phyloP scores from a whole-genome alignment of 192 early-diverging fungal species.

The Spinellus fusiger region DNA sequence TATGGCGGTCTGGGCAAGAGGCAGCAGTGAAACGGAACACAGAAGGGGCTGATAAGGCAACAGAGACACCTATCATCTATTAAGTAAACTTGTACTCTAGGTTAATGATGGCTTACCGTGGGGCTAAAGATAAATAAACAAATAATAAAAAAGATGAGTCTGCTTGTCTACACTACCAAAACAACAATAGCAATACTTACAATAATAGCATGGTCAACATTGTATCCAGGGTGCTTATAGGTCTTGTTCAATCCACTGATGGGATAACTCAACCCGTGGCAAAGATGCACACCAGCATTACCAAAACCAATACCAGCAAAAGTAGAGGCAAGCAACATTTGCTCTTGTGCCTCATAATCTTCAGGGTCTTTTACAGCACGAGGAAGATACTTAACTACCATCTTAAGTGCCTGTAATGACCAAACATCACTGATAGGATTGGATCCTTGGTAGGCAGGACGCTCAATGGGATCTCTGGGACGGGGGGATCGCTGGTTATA shows the following conservation, averaged over 20 bases:
- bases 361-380: conserved; percentile 62
- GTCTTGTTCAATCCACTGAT: conserved; percentile 80
- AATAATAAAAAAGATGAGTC: not conserved
- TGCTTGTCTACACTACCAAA: not conserved
- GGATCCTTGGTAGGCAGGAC: conserved; percentile 89
- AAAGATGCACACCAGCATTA: conserved; percentile 77
- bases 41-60: conserved; percentile 86
- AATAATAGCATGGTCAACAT: conserved; percentile 68
- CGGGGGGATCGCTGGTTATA: conserved; percentile 71
- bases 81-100: conserved; percentile 9
- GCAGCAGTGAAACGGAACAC: conserved; percentile 82
- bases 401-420: conserved; percentile 71
- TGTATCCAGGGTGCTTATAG: conserved; percentile 80
- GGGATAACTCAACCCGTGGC: conserved; percentile 79
- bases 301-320: conserved; percentile 64
- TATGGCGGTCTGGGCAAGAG: conserved; percentile 78
- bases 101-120: conserved; percentile 16
- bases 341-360: conserved; percentile 64
- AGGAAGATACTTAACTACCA: conserved; percentile 77
- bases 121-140: conserved; percentile 9
- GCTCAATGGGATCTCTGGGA: conserved; percentile 71
- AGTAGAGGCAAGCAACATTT: conserved; percentile 85
- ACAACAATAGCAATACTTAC: conserved; percentile 19
- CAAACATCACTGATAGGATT: conserved; percentile 93
- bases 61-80: conserved; percentile 71